Percentiles rank a stretch among this genome's conserved stretches.
Evolutionary conservation across 306 rosid genomes (phyloP).

Genomic region (Vigna reflexopilosa): DNA sequence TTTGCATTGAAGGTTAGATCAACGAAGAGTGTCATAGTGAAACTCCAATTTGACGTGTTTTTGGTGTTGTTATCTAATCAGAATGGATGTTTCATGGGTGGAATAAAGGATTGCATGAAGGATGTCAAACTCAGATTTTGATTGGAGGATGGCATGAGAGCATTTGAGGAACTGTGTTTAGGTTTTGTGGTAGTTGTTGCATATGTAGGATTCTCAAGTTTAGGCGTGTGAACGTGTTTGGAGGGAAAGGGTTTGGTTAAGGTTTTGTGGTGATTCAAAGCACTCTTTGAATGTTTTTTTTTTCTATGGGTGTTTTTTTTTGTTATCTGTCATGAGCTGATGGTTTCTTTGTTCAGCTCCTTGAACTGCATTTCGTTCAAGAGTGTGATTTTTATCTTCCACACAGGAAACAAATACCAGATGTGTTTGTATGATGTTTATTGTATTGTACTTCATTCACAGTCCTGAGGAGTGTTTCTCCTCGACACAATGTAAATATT

Average conservation of each 20-base stretch:
- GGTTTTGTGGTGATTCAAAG: conserved; percentile 51
- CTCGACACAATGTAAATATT: conserved; percentile 49
- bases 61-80: neutral
- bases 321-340: conserved; percentile 45
- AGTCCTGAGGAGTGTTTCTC: conserved; percentile 38
- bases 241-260: conserved; percentile 31
- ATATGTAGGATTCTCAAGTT: conserved; percentile 39
- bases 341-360: conserved; percentile 38
- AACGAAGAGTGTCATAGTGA: neutral
- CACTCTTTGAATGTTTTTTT: conserved; percentile 56
- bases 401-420: neutral
- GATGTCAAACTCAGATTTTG: neutral
- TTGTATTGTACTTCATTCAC: conserved; percentile 41
- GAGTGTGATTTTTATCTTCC: conserved; percentile 39
- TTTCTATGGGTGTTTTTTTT: conserved; percentile 38
- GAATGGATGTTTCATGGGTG: neutral
- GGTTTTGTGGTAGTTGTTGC: neutral
- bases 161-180: neutral
- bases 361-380: conserved; percentile 49
- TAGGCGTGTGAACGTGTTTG: conserved; percentile 47
- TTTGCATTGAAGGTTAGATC: neutral
- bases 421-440: conserved; percentile 35
- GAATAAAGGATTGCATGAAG: neutral
- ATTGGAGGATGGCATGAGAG: neutral
- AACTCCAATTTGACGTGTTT: neutral